Percentiles rank a stretch among this genome's conserved stretches.
These are phyloP conservation scores for Leptographium flavum DNA, from an alignment of 2,329 filamentous ascomycete genomes.

Conservation along the genomic window DNA sequence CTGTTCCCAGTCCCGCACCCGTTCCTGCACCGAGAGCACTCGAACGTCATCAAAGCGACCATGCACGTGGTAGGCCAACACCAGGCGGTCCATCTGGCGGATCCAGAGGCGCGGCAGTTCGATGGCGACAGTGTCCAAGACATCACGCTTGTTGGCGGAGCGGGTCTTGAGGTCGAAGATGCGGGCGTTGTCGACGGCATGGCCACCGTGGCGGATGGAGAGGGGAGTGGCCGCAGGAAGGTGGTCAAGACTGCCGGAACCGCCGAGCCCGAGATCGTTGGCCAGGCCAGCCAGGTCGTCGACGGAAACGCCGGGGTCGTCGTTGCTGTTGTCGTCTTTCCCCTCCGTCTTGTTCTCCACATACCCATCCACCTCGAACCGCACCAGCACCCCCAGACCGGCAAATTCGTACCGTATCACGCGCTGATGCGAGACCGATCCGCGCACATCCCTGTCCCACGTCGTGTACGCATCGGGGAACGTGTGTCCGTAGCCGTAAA, in stretches of 20 bases:
- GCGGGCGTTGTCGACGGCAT: constrained; percentile 15
- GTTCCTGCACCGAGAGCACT: constrained; percentile 17
- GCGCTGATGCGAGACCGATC: constrained; percentile 47
- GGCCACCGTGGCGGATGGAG: constrained; percentile 13
- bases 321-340: not conserved
- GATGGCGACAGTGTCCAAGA: constrained; percentile 17
- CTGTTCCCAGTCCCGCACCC: constrained; percentile 23
- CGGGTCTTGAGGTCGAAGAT: constrained; percentile 33
- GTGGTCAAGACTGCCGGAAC: not conserved
- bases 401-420: constrained; percentile 44
- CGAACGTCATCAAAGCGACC: constrained; percentile 23
- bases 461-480: constrained; percentile 54
- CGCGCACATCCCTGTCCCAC: constrained; percentile 39
- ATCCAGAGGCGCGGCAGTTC: constrained; percentile 29
- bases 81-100: constrained; percentile 22
- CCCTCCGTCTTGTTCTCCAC: constrained; percentile 8
- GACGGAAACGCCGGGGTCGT: not conserved
- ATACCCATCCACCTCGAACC: constrained; percentile 47
- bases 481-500: constrained; percentile 48
- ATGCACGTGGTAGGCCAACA: constrained; percentile 25
- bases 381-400: constrained; percentile 33
- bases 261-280: not conserved
- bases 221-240: no score
- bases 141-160: constrained; percentile 12
- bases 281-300: not conserved